These are phyloP conservation scores for Blastobotrys persicus DNA, from an alignment of 1,139 yeast genomes.

Conservation along the genomic window DNA sequence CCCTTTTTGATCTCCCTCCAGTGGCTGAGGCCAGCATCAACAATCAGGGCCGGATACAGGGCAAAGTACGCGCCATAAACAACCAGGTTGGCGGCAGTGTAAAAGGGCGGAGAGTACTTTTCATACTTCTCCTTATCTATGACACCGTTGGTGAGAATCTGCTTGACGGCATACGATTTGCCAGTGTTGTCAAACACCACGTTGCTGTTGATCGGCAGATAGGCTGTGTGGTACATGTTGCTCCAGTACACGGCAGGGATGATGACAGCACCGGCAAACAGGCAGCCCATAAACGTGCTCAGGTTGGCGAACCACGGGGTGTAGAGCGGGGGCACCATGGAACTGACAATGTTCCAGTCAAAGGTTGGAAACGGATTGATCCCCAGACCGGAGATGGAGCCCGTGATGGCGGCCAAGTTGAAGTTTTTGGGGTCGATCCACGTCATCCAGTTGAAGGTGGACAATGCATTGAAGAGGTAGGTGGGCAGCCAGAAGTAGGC, in stretches of 20 bases:
- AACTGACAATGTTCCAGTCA: slow-evolving; percentile 49
- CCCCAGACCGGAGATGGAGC: slow-evolving; percentile 57
- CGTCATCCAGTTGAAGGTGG: slow-evolving; percentile 61
- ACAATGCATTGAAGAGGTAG: slow-evolving; percentile 49
- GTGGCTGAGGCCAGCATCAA: slow-evolving; percentile 7
- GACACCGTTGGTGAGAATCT: slow-evolving; percentile 43
- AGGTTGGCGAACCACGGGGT: slow-evolving; percentile 49
- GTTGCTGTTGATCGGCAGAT: slow-evolving; percentile 55
- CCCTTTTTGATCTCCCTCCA: slow-evolving; percentile 6
- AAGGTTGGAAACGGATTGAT: slow-evolving; percentile 53
- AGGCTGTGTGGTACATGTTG: slow-evolving; percentile 36
- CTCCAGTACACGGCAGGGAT: slow-evolving; percentile 49
- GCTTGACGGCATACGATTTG: slow-evolving; percentile 42
- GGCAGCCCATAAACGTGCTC: slow-evolving; percentile 45
- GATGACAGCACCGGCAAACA: slow-evolving; percentile 43
- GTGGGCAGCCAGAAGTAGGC: slow-evolving; percentile 60
- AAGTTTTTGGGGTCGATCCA: slow-evolving; percentile 61
- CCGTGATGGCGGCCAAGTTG: slow-evolving; percentile 55
- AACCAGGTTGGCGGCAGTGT: slow-evolving; percentile 42
- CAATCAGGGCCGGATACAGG: slow-evolving; percentile 30
- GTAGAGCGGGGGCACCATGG: slow-evolving; percentile 36
- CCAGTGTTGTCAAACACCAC: slow-evolving; percentile 50
- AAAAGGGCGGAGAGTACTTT: slow-evolving; percentile 49
- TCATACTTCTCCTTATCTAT: slow-evolving; percentile 35
- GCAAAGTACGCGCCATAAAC: slow-evolving; percentile 38